Evolutionary conservation across 805 yeast genomes (phyloP).

Genomic region (Candida vartiovaarae): DNA sequence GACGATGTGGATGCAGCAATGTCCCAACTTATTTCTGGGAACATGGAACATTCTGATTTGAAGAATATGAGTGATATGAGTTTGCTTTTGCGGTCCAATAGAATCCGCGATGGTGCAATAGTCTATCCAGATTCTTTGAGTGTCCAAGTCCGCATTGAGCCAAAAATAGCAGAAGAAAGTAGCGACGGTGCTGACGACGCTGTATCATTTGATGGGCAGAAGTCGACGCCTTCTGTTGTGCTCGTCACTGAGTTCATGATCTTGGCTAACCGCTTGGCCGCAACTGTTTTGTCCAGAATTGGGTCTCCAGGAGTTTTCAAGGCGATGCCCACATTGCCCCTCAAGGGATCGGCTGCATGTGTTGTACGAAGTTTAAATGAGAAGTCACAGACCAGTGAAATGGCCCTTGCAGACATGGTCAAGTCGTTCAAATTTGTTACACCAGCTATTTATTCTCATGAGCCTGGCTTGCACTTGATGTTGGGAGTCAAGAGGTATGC

Average conservation of each 20-base stretch:
- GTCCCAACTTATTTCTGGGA: conserved; percentile 6
- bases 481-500: conserved; percentile 58
- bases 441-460: conserved; percentile 43
- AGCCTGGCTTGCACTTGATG: conserved; percentile 47
- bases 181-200: not conserved
- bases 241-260: conserved; percentile 86
- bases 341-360: conserved; percentile 21
- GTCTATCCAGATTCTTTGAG: conserved; percentile 31
- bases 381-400: conserved; percentile 5
- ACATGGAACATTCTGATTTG: conserved; percentile 28
- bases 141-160: conserved; percentile 13
- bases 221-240: conserved; percentile 42
- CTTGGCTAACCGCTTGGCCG: conserved; percentile 59
- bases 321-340: conserved; percentile 17
- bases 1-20: conserved; percentile 50
- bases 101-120: conserved; percentile 35
- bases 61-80: conserved; percentile 28
- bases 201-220: conserved; percentile 17
- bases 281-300: conserved; percentile 36
- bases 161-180: not conserved
- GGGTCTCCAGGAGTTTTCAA: conserved; percentile 47
- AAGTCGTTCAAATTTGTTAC: conserved; percentile 40
- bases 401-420: conserved; percentile 32
- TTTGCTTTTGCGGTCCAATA: conserved; percentile 16
- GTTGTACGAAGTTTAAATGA: conserved; percentile 21